Evolutionary conservation across 2,329 filamentous ascomycete species (phyloP), one percentile per base, ranked within the genome.

Genomic region (Clonostachys rosea): DNA sequence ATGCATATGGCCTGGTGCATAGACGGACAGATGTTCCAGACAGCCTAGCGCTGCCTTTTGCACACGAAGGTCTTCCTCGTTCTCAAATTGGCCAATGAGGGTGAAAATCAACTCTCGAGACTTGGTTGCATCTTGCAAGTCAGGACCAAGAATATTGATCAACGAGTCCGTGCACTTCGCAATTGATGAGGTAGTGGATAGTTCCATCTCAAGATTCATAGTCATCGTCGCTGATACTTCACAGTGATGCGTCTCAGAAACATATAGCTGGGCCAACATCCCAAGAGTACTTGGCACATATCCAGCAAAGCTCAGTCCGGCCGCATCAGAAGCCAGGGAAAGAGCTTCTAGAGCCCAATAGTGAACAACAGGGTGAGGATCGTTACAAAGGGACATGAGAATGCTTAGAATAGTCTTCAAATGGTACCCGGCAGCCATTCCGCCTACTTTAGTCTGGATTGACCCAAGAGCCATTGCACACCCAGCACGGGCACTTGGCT

Each of bases 351-450:
- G 73, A 4, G 95, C 92, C 91, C 91, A 97, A 62, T 92, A 96
- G 65, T 99, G 94, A 9, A 99, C 94, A 1, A 89, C 85, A 0
- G 94, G 91, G 62, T 99, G 94, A 17, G 92, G 89, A 60, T 99
- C 94, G 56, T 91, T 96, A 64, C 91, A 92, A 10, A 99, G 77
- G 8, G 94, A 97, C 87, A 97, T 95, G n/a, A 99, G 73, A 37
- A 99, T 95, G 16, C 92, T 88, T n/a, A 96, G 79, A 44, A 99
- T 96, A 2, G 91, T 96, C 71, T 97, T 97, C 44, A 99, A 76
- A 63, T 99, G 94, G 57, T 94, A 91, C 5, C 91, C 91, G 47
- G 94, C 94, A 46, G 94, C 94, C 91, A 99, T 97, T 48, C 94
- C 92, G 48, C 94, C 95, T 34, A 99, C 88, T 63, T 96, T 91